These are phyloP conservation scores for Arthrobotrys entomopaga DNA, from an alignment of 2,329 filamentous ascomycete genomes.

Conservation along the genomic window DNA sequence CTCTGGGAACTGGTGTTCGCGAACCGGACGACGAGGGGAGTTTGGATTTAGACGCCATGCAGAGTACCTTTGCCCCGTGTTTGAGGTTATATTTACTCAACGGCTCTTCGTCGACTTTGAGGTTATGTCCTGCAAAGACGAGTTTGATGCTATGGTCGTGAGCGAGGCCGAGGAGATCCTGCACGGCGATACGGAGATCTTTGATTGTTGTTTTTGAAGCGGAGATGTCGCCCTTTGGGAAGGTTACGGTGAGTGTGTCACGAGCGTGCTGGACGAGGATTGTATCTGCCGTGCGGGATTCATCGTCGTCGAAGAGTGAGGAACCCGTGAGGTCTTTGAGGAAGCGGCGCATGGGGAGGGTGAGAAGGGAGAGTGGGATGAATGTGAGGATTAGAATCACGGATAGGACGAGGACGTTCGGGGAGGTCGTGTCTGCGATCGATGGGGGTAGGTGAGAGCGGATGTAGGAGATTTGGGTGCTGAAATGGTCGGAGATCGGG, in stretches of 20 bases:
- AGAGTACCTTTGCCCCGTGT: slow-evolving; percentile 56
- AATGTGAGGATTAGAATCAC: slow-evolving; percentile 27
- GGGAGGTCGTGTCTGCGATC: slow-evolving; percentile 18
- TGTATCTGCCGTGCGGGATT: slow-evolving; percentile 18
- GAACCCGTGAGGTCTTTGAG: slow-evolving; percentile 31
- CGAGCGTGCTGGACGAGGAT: slow-evolving; percentile 34
- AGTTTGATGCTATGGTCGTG: slow-evolving; percentile 53
- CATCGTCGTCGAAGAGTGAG: slow-evolving; percentile 37
- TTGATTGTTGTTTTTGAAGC: slow-evolving; percentile 23
- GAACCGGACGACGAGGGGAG: slow-evolving; percentile 59
- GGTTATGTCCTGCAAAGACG: slow-evolving; percentile 55
- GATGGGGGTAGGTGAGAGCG: slow-evolving; percentile 43
- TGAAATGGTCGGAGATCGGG: slow-evolving; percentile 29
- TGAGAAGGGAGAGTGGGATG: slow-evolving; percentile 25
- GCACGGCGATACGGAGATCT: slow-evolving; percentile 17
- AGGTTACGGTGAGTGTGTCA: slow-evolving; percentile 25
- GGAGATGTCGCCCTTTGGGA: slow-evolving; percentile 29
- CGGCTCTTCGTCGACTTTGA: slow-evolving; percentile 56
- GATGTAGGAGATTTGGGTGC: slow-evolving; percentile 30
- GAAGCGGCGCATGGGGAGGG: slow-evolving; percentile 43
- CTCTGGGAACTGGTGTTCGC: slow-evolving; percentile 61
- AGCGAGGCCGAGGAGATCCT: slow-evolving; percentile 27
- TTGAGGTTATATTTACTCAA: slow-evolving; percentile 55
- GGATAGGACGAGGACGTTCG: slow-evolving; percentile 22
- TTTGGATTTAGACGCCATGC: slow-evolving; percentile 54